Evolutionary conservation across 768 basidiomycete genomes (phyloP), one percentile per base, ranked within the genome.

Genomic region (Kwoniella pini): DNA sequence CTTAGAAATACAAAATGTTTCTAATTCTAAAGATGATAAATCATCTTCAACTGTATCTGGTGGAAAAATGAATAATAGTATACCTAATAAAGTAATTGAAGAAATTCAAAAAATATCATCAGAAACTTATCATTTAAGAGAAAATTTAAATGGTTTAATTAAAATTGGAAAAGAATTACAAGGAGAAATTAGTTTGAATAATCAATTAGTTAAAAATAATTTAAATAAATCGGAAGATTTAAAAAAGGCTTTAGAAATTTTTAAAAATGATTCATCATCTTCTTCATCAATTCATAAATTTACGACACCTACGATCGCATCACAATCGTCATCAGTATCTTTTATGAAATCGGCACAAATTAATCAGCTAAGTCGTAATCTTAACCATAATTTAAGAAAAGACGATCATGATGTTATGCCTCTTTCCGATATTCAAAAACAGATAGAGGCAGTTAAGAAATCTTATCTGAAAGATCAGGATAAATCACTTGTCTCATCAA

Each of bases 381-480:
- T 42, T 5, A 42, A 19, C 7, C 19, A 5, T 9, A 36, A 36
- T 36, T 7, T 36, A 10, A 7, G 22, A 26, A 19, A 15, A 0
- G 39, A 28, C 4, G 26, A 48, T 6, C 1, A 44, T 19, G 45
- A 57, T 17, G 31, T 57, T 12, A 57, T 57, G 55, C 55, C 55
- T 7, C 12, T 57, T 17, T 21, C 21, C 9, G 55, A 57, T 36
- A 46, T 57, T 21, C n/a, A 21, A 22, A 49, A 57, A 26, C 44
- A 44, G 13, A 49, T 57, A 6, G 33, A 48, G 15, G 55, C 44
- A 9, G 45, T 57, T 4, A 46, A 48, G 21, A 38, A 46, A 43
- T 44, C 44, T 7, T 57, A 57, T 40, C 21, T 57, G 21, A 28
- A 44, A 31, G 54, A 55, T 55, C 54, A 55, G n/a, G n/a, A n/a